These are phyloP conservation scores for Globisporangium ultimum DNA, from an alignment of 352 stramenopile species.

Conservation along the genomic window DNA sequence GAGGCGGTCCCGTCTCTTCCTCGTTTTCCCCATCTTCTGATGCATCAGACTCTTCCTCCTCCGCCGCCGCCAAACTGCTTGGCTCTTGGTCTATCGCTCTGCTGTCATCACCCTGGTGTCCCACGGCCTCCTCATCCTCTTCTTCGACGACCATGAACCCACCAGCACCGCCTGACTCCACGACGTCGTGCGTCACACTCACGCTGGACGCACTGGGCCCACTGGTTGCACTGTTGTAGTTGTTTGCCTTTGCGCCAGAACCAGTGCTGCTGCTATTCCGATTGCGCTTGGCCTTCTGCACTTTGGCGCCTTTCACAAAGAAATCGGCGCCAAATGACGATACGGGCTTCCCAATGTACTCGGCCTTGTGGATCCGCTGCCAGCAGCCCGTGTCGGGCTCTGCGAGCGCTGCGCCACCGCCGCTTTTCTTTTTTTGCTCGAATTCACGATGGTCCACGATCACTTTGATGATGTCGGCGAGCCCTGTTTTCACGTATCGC, in stretches of 20 bases:
- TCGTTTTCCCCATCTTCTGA: too few relatives aligned
- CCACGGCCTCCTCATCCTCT: conserved; percentile 4
- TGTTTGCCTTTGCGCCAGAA: too few relatives aligned
- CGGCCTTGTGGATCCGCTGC: conserved; percentile 55
- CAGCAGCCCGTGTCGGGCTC: conserved; percentile 64
- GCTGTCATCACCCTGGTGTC: not conserved
- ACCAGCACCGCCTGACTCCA: not conserved
- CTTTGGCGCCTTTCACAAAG: conserved; percentile 54
- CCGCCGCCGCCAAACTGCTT: not conserved
- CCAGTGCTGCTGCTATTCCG: not conserved
- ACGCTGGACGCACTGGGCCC: not conserved
- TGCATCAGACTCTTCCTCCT: not conserved
- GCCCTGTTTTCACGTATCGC: conserved; percentile 80
- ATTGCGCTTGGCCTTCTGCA: conserved; percentile 24
- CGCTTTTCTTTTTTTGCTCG: conserved; percentile 41
- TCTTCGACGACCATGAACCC: conserved; percentile 11
- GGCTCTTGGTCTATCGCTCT: too few relatives aligned
- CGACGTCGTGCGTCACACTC: not conserved
- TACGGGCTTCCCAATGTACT: conserved; percentile 63
- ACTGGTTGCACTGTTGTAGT: not conserved
- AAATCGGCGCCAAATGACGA: conserved; percentile 69
- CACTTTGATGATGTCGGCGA: conserved; percentile 87
- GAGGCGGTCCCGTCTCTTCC: too few relatives aligned
- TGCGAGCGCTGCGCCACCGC: conserved; percentile 6
- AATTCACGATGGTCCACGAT: conserved; percentile 84